These are phyloP conservation scores for Paecilomyces niveus DNA, from an alignment of 2,329 filamentous ascomycete species.

Conservation along the genomic window DNA sequence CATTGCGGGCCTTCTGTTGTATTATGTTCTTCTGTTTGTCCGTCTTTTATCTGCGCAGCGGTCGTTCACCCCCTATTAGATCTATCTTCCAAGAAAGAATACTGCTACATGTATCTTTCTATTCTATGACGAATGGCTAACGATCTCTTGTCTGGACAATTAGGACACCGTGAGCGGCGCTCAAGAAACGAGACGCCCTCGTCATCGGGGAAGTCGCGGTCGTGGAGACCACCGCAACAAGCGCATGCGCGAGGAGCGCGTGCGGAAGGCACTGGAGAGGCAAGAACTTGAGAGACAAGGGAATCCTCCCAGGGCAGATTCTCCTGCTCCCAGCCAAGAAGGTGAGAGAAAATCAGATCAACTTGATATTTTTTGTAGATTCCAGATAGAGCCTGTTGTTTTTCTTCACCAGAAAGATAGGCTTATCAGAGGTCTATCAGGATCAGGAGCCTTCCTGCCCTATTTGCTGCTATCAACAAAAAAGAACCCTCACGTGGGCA, in stretches of 20 bases:
- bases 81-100: not conserved
- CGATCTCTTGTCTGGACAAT: not conserved
- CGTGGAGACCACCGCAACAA: conserved; percentile 5
- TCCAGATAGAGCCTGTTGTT: not conserved
- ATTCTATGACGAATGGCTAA: not conserved
- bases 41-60: not conserved
- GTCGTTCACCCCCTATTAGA: not conserved
- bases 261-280: not conserved
- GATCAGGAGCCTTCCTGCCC: not conserved
- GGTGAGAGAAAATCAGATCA: not conserved
- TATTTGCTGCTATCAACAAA: not conserved
- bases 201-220: conserved; percentile 2
- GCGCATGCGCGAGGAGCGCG: conserved; percentile 3
- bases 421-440: not conserved
- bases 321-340: not conserved
- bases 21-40: not conserved
- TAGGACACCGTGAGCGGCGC: not conserved
- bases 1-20: not conserved
- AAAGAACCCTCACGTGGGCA: not conserved
- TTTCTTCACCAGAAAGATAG: not conserved
- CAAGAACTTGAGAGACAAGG: not conserved
- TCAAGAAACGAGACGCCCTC: not conserved
- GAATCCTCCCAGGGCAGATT: not conserved
- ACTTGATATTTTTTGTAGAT: not conserved
- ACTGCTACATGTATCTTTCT: not conserved